Evolutionary conservation across 1,284 basidiomycete species (phyloP).

Genomic region (Ganoderma sinense): DNA sequence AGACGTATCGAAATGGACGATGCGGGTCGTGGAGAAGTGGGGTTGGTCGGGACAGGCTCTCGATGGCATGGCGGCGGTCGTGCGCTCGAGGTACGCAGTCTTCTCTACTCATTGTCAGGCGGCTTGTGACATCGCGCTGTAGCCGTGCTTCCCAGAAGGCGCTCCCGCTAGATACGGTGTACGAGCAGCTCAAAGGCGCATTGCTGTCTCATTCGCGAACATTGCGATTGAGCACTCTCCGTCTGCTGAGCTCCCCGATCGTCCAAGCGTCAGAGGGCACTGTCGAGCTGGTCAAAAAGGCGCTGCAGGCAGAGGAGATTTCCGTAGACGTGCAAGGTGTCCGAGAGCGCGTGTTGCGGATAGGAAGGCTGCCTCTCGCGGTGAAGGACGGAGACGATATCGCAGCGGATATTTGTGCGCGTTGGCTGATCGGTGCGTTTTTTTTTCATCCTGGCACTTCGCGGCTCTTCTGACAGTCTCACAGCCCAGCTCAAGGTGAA

Average conservation of each 20-base stretch:
- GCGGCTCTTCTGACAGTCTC: constrained; percentile 14
- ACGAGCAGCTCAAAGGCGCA: constrained; percentile 51
- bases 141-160: constrained; percentile 34
- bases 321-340: constrained; percentile 80
- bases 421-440: constrained; percentile 70
- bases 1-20: constrained; percentile 56
- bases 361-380: constrained; percentile 65
- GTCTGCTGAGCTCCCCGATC: constrained; percentile 58
- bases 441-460: not conserved
- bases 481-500: constrained; percentile 93
- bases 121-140: not conserved
- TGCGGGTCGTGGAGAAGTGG: constrained; percentile 59
- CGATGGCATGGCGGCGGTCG: constrained; percentile 56
- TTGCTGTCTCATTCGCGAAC: constrained; percentile 67
- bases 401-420: constrained; percentile 59
- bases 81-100: constrained; percentile 53
- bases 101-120: not conserved
- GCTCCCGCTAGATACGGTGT: constrained; percentile 53
- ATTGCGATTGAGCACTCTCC: constrained; percentile 62
- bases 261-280: constrained; percentile 51
- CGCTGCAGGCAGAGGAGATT: constrained; percentile 78
- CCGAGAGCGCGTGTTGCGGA: constrained; percentile 82
- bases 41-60: constrained; percentile 64
- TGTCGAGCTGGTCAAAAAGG: constrained; percentile 67
- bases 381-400: constrained; percentile 60